A percentile compares a stretch with the other conserved stretches of the same genome.
Conservation (phyloP, 805 yeast genomes). For the Scheffersomyces spartinae region DNA sequence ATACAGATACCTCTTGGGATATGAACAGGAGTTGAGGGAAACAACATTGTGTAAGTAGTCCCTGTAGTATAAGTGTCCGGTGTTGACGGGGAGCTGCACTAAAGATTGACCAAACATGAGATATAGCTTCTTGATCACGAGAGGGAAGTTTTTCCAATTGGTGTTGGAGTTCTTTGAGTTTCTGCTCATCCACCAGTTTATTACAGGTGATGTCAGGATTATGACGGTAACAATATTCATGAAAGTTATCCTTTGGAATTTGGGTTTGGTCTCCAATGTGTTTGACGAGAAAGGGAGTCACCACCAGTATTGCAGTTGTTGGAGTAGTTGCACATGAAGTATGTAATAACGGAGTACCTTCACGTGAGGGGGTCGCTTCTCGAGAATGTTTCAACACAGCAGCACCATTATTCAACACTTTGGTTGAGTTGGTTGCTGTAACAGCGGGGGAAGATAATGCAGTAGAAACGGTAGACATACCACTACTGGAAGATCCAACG, state of each 20-base stretch:
- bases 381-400: too few species aligned
- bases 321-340: too few species aligned
- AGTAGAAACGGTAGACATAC: too few species aligned
- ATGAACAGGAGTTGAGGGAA: slow-evolving; percentile 88
- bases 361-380: too few species aligned
- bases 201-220: slow-evolving; percentile 78
- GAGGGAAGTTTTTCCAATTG: slow-evolving; percentile 47
- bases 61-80: slow-evolving; percentile 68
- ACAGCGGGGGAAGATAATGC: too few species aligned
- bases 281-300: slow-evolving; percentile 29
- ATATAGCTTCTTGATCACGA: slow-evolving; percentile 66
- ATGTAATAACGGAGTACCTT: too few species aligned
- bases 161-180: slow-evolving; percentile 53
- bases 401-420: too few species aligned
- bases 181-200: slow-evolving; percentile 51
- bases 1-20: slow-evolving; percentile 62
- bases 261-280: slow-evolving; percentile 30
- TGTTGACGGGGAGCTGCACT: slow-evolving; percentile 61
- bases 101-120: slow-evolving; percentile 77
- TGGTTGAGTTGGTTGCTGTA: too few species aligned
- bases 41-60: slow-evolving; percentile 81
- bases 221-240: slow-evolving; percentile 81
- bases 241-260: slow-evolving; percentile 41
- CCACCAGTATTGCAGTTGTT: too few species aligned
- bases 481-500: too few species aligned